Evolutionary conservation across 306 rosid species (phyloP).

Genomic region (Crotalaria pallida): DNA sequence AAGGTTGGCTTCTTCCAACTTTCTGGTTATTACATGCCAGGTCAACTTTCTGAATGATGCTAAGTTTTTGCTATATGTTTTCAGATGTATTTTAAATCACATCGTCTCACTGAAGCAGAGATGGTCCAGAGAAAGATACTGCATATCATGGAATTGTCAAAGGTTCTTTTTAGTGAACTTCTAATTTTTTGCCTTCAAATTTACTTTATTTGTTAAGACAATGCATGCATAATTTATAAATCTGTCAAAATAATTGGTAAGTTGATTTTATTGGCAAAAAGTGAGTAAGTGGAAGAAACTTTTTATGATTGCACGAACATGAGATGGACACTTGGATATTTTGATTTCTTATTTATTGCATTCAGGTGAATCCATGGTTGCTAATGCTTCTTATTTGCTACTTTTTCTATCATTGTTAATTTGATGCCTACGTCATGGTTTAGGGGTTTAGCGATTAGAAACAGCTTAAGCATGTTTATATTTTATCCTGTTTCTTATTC

Average conservation of each 20-base stretch:
- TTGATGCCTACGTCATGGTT: neutral
- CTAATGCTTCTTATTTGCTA: neutral
- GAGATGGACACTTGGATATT: neutral
- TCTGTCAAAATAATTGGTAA: neutral
- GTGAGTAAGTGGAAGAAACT: neutral
- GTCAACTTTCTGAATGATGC: constrained; percentile 8
- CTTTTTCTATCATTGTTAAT: neutral
- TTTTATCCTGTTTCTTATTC: neutral
- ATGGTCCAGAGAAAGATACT: constrained; percentile 74
- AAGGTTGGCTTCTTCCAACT: constrained; percentile 6
- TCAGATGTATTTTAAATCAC: constrained; percentile 64
- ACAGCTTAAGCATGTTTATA: neutral
- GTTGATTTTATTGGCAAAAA: neutral
- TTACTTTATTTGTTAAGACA: neutral
- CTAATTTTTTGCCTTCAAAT: neutral
- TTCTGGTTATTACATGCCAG: constrained; percentile 5
- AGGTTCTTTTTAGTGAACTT: constrained; percentile 44
- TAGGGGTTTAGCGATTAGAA: neutral
- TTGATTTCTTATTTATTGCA: neutral
- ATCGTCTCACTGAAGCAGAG: constrained; percentile 63
- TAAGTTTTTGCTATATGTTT: constrained; percentile 15
- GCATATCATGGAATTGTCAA: constrained; percentile 69
- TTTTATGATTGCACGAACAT: too few species aligned
- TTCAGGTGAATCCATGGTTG: neutral
- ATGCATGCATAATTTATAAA: neutral